Percentiles rank a stretch among this genome's conserved stretches.
Conservation (phyloP, 2,329 filamentous ascomycete species). For the Cladosporium phlei region DNA sequence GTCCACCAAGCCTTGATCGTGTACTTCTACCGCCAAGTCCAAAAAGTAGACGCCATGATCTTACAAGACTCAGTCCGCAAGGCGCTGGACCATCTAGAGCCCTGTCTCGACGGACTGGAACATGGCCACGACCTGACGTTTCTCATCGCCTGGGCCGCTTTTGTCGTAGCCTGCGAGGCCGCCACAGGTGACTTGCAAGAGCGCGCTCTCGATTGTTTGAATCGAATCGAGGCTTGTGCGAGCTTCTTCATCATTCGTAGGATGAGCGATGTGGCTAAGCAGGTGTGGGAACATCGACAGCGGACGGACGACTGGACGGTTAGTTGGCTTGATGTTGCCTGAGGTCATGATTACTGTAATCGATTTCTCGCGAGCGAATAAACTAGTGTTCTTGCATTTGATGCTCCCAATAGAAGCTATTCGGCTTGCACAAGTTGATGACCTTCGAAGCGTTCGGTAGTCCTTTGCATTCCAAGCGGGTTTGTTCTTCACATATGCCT, state of each 20-base stretch:
- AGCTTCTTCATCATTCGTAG: constrained; percentile 1
- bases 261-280: not conserved
- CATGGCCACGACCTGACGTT: constrained; percentile 3
- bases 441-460: no score
- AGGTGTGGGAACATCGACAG: constrained; percentile 3
- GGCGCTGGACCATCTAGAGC: not conserved
- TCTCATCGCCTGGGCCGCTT: constrained; percentile 2
- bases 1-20: constrained; percentile 1
- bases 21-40: constrained; percentile 6
- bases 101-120: not conserved
- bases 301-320: constrained; percentile 1
- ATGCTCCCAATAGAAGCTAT: no score
- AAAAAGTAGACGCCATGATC: constrained; percentile 4
- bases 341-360: no score
- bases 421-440: no score
- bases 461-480: no score
- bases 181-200: not conserved
- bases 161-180: constrained; percentile 3
- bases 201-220: constrained; percentile 2
- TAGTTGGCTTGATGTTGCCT: constrained; percentile 4
- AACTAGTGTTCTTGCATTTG: not conserved
- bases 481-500: no score
- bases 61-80: constrained; percentile 1
- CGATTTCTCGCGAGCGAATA: not conserved
- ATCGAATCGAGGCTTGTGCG: not conserved